Base-by-base conservation (phyloP, 495 filamentous ascomycete genomes). In the Hypoxylon fuscum region DNA sequence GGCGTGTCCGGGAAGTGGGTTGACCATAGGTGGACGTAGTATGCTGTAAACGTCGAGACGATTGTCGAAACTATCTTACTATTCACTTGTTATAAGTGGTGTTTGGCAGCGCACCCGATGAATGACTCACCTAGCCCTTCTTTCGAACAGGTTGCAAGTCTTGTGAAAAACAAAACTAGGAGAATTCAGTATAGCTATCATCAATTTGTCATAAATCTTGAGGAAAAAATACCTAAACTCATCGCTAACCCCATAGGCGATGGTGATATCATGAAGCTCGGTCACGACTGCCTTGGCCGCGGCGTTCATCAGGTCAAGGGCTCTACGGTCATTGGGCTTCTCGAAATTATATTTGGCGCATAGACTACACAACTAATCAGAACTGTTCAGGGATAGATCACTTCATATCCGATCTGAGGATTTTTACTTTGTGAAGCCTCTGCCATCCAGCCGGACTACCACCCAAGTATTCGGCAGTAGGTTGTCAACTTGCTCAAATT, bases 391-490 rank as follows among this genome's bases (percentile, higher is more conserved):
- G 3, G 25, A 27, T 3, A 22, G 35, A 31, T 44, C 23, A 10
- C 3, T 20, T 2, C 29, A n/a, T 42, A 20, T 37, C 5, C 48
- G 18, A 54, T 27, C 9, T 38, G 25, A 46, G 49, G 12, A 44
- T 27, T 32, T 64, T 27, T 77, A 93, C 90, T 93, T 95, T 66
- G 92, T 92, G 70, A 98, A 97, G 23, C 91, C 90, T 55, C 93
- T 84, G 3, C 95, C 95, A 72, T 98, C 95, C 53, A 98, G 87
- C 42, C 95, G 87, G 50, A 98, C 86, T 7, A 98, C 90, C 37
- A 97, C 87, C 90, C 91, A 98, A 8, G 94, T 97, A 61, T 93
- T 94, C 21, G 88, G 91, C 3, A 97, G 86, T 37, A 98, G 78
- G 21, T 75, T 75, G 68, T 96, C 90, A 3, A 84, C 75, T 72